phyloP scores from a whole-genome alignment of 306 rosid genomes.

The Pyrus communis region DNA sequence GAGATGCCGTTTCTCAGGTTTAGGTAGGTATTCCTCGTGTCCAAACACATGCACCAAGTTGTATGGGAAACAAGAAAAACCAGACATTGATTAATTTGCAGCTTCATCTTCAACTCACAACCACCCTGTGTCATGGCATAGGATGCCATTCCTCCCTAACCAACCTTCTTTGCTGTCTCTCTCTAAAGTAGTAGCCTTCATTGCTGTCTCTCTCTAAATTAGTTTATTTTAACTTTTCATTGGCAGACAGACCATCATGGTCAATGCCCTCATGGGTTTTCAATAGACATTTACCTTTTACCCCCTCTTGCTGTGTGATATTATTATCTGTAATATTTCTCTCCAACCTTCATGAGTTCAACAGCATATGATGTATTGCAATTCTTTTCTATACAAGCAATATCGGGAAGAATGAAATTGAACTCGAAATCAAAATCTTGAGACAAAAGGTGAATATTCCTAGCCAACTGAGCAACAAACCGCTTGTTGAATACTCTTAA shows the following conservation, averaged over 20 bases:
- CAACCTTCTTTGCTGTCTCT: neutral
- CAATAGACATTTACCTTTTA: no score
- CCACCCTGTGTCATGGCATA: neutral
- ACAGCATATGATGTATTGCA: neutral
- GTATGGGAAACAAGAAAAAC: neutral
- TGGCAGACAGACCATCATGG: constrained; percentile 5
- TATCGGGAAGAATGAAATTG: no score
- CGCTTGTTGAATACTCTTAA: no score
- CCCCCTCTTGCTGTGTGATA: neutral
- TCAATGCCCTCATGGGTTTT: neutral
- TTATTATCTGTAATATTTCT: neutral
- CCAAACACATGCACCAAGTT: neutral
- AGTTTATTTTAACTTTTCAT: constrained; percentile 1
- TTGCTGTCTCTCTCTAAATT: neutral
- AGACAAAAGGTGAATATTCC: fast-evolving
- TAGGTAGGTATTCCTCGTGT: neutral
- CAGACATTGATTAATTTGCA: neutral
- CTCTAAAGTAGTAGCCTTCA: neutral
- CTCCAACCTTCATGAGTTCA: neutral
- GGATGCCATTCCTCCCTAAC: neutral
- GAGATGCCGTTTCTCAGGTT: neutral
- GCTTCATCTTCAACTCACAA: neutral
- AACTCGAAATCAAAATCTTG: neutral
- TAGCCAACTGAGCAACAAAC: no score
- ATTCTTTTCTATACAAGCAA: no score